These are phyloP conservation scores for Endocarpon pusillum DNA, from an alignment of 495 filamentous ascomycete genomes.

Conservation along the genomic window DNA sequence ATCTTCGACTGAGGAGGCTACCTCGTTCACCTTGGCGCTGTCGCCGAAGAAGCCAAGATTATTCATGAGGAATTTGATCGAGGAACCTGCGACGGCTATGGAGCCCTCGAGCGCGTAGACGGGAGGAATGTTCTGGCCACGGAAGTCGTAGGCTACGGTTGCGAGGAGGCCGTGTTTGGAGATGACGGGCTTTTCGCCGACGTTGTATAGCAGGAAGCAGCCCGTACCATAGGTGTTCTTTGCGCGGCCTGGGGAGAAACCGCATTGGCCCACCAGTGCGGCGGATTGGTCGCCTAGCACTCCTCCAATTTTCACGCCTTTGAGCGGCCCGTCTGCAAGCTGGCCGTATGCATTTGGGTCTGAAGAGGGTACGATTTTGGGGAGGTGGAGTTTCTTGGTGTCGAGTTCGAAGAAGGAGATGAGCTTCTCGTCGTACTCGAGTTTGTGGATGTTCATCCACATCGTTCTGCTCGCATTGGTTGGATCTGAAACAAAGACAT, in stretches of 20 bases:
- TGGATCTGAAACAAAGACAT: constrained; percentile 67
- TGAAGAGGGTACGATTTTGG: constrained; percentile 76
- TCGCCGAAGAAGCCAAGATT: constrained; percentile 72
- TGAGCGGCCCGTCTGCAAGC: constrained; percentile 46
- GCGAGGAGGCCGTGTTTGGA: constrained; percentile 77
- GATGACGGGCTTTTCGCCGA: constrained; percentile 77
- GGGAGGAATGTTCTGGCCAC: constrained; percentile 45
- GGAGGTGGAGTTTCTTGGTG: constrained; percentile 54
- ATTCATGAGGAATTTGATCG: constrained; percentile 79
- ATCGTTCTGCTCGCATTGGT: constrained; percentile 91
- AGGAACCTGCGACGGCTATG: constrained; percentile 80
- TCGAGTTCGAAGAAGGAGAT: constrained; percentile 75
- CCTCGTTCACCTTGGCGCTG: constrained; percentile 62
- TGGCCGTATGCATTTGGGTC: constrained; percentile 58
- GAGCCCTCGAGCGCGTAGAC: constrained; percentile 87
- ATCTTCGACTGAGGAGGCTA: constrained; percentile 70
- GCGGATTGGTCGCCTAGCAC: constrained; percentile 88
- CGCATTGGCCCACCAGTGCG: constrained; percentile 82
- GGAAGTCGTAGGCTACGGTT: constrained; percentile 80
- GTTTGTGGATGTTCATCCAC: constrained; percentile 84
- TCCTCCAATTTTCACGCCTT: constrained; percentile 66
- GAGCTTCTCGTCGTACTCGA: constrained; percentile 70
- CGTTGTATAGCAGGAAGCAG: constrained; percentile 90
- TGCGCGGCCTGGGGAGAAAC: constrained; percentile 68
- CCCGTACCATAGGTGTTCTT: constrained; percentile 97